Base-by-base conservation (phyloP, 164 flowering plant species). In the Tetrastigma voinierianum region DNA sequence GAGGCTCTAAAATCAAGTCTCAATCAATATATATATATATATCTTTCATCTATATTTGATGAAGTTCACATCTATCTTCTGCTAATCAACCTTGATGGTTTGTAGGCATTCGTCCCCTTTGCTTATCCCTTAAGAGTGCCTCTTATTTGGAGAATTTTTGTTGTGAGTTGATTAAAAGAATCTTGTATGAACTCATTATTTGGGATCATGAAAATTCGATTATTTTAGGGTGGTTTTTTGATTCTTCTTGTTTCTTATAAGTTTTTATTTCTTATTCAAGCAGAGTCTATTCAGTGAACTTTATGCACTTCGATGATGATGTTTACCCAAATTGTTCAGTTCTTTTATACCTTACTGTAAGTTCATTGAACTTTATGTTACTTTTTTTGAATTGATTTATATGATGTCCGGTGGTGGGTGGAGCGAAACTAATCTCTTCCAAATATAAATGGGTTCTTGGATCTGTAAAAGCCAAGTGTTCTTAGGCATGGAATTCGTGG, bases 371-470 rank as follows among this genome's bases (percentile, higher is more conserved):
- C 40, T 25, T n/a, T n/a, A n/a, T n/a, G n/a, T 25, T 25, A 25
- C 40, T 8, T 23, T 18, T 3, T 47, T 45, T 59, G 18, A 32
- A 8, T 20, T 66, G 57, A 13, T 55, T 46, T 9, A 43, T 43
- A 3, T 44, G 14, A n/a, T n/a, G n/a, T n/a, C n/a, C 20, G 10
- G 51, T 9, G 9, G 58, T 70, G 60, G 51, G 46, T 76, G 99
- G 77, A 91, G 96, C 69, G 99, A 96, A 79, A 91, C 76, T 98
- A 93, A 67, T 74, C 83, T 65, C 96, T 96, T 74, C 99, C 99
- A 61, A 89, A 78, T 64, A 80, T 96, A 20, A 78, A 9, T 96
- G 99, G 99, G 96, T 96, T 70, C 96, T 96, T 62, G 79, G 86
- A 10, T 90, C 88, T 76, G 98, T 98, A 55, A 90, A 80, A 75